phyloP scores from a whole-genome alignment of 2,329 filamentous ascomycete genomes.

The Colletotrichum paranaense region DNA sequence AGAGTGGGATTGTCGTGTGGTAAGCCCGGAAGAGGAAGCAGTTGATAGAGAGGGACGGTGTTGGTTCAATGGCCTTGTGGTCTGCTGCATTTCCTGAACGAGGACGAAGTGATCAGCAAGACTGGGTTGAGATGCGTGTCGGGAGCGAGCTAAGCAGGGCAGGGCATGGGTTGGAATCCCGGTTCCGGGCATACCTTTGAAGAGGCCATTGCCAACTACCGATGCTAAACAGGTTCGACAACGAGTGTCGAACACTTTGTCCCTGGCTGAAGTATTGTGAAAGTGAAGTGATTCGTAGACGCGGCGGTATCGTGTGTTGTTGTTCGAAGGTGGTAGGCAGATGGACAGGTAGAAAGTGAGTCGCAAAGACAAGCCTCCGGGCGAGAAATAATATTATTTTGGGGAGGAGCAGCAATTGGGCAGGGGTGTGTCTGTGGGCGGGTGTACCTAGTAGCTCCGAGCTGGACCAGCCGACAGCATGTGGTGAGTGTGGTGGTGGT shows the following conservation, averaged over 20 bases:
- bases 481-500: conserved; percentile 23
- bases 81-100: conserved; percentile 71
- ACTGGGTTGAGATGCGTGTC: conserved; percentile 36
- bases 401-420: conserved; percentile 38
- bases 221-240: conserved; percentile 40
- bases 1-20: conserved; percentile 71
- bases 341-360: conserved; percentile 30
- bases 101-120: conserved; percentile 51
- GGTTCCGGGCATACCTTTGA: conserved; percentile 64
- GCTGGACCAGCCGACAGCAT: conserved; percentile 34
- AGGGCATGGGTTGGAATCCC: conserved; percentile 29
- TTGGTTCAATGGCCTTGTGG: conserved; percentile 75
- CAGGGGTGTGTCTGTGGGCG: conserved; percentile 37
- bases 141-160: conserved; percentile 31
- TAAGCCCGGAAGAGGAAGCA: conserved; percentile 68
- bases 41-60: conserved; percentile 70
- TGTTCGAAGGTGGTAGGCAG: conserved; percentile 25
- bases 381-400: conserved; percentile 40
- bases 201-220: conserved; percentile 66
- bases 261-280: conserved; percentile 40
- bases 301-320: conserved; percentile 4
- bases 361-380: conserved; percentile 35
- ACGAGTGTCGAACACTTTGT: conserved; percentile 36
- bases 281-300: conserved; percentile 8
- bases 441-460: conserved; percentile 35